Evolutionary conservation across 768 basidiomycete species (phyloP), one percentile per base, ranked within the genome.

Genomic region (Psilocybe subaeruginosa): DNA sequence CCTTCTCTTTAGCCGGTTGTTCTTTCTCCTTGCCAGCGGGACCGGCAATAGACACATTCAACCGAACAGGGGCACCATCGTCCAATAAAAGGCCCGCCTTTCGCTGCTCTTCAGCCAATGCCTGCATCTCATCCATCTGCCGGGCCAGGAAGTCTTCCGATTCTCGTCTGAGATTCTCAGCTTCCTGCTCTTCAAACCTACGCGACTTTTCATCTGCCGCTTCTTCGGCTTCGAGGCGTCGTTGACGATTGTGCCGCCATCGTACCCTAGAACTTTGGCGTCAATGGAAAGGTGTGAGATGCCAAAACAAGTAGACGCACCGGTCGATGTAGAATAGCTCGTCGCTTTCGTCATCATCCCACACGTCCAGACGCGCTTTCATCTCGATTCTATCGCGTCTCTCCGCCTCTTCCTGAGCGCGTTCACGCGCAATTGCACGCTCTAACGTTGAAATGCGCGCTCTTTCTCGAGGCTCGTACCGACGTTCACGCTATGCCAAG

Each of bases 91-190:
- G 82, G 31, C 95, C 95, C 6, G 92, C 93, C 69, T 93, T 92
- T 64, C 93, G 88, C 69, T 97, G 94, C 69, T 96, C 91, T 54
- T 92, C 92, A 11, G 92, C 92, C 30, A 97, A 78, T 2, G 92
- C 90, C 65, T 95, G 93, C 88, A 97, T 91, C 73, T 98, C 95
- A 64, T 93, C 93, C 93, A 97, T 95, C 70, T 97, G 95, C 57
- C 88, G 84, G 37, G 93, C 92, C 61, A 98, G 81, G 83, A 99
- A 97, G 64, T 88, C 91, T 74, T 98, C 97, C 0, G 94, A 95
- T 74, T 98, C 95, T 52, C 87, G 84, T 37, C 93, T 87, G 23
- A 97, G 81, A 66, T 93, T 91, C 71, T 92, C 95, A 7, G 87
- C 85, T 74, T 97, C 94, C 54, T 91, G 89, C 49, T 90, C 89